Evolutionary conservation across 805 yeast species (phyloP), one percentile per base, ranked within the genome.

Genomic region (Candida hungchunana): DNA sequence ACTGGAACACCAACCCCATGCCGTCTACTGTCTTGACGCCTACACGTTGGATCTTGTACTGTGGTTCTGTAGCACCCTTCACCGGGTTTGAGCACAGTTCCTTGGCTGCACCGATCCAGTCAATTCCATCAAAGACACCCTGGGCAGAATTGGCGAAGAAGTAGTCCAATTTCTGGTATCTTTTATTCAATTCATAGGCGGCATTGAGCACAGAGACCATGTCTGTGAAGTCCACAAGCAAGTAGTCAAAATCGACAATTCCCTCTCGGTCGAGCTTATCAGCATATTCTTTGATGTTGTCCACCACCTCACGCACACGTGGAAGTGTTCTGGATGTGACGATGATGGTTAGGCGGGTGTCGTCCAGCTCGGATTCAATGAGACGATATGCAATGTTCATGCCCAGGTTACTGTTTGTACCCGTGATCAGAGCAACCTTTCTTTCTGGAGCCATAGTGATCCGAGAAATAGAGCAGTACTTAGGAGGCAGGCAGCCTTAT

Each of bases 261-360:
- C 79, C 83, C 2, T 62, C 56, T 30, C 86, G 68, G n/a, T 61
- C 49, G 4, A 53, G 39, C 30, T 59, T 60, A 4, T 56, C 54
- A 4, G 59, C 69, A 55, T 68, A 71, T 7, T 60, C 53, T 40
- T 77, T 71, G 40, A 87, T 75, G 30, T 62, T 59, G 18, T 66
- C 68, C 32, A 90, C 84, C 16, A 80, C 80, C 44, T 82, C 87
- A 39, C 79, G 79, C 5, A 80, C 97, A 39, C 87, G 76, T 7
- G 95, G 88, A 31, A 90, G 67, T 0, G 95, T 85, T 47, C 99
- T 69, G 5, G 96, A 84, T 0, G 97, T 89, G 9, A 90, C 88
- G 9, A 93, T 77, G 8, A 93, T 64, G 1, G 96, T 88, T 31
- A 93, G 52, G 40, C 82, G 67, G 7, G 65, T 64, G 14, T 67